A percentile compares a stretch with the other conserved stretches of the same genome.
Conservation (phyloP, 345 rosid genomes). For the Punica granatum region DNA sequence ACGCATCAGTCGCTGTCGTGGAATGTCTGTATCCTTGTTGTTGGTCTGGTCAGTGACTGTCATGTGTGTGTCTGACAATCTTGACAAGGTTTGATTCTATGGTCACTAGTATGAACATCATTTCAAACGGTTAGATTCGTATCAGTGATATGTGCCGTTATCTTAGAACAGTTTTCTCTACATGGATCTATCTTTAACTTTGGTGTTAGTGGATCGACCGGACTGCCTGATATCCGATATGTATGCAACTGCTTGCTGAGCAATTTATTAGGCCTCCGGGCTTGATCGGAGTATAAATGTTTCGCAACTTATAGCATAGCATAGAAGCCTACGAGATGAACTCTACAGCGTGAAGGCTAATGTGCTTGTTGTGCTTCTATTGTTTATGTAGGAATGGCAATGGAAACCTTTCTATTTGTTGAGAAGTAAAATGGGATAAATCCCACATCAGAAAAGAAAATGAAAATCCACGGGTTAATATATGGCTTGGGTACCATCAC, state of each 20-base stretch:
- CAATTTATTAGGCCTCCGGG: background rate
- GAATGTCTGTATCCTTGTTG: background rate
- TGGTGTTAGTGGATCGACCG: no score
- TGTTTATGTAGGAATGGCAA: conserved; percentile 31
- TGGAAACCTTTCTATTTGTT: conserved; percentile 74
- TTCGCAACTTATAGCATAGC: background rate
- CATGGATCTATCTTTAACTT: background rate
- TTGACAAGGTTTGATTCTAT: background rate
- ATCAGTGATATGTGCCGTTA: background rate
- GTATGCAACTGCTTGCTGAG: background rate
- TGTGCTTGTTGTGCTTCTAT: background rate
- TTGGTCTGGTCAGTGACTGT: background rate
- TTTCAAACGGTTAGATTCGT: background rate
- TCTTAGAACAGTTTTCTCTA: background rate
- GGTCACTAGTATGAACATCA: background rate
- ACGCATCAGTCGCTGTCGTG: no score
- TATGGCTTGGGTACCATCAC: no score
- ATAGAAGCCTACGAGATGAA: no score
- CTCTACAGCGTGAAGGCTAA: background rate
- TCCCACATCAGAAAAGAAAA: no score
- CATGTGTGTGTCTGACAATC: no score
- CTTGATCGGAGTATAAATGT: background rate
- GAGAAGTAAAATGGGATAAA: no score
- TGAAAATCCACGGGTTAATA: no score
- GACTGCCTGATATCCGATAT: background rate